Evolutionary conservation across 148 eudicot genomes (phyloP), one percentile per base, ranked within the genome.

Genomic region (Chenopodium quinoa): DNA sequence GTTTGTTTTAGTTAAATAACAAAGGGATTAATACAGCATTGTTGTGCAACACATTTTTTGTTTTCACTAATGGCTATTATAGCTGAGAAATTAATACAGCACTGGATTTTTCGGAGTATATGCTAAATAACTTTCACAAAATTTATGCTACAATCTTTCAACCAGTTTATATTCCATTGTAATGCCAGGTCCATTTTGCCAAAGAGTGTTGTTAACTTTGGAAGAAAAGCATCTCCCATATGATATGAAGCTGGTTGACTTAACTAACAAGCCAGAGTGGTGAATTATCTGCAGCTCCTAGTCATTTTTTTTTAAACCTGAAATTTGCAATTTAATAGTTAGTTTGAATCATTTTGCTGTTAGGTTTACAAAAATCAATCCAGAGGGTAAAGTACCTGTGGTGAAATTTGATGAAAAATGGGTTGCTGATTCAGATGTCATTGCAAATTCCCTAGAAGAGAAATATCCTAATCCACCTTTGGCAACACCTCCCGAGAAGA

Each of bases 361-460:
- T 75, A 93, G 99, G 99, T 90, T 95, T 85, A 86, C 91, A 60
- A 82, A 88, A 66, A 72, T 95, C 68, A 92, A 89, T 79, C 94
- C 99, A 25, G 99, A 93, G 58, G 97, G 99, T 60, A 93, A 95
- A 89, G 99, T 95, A 75, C 99, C 99, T 17, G 86, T 93, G 40
- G 54, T 93, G 52, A 95, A 95, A 84, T 88, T 95, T 65, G 97
- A 93, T 75, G 97, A 91, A 75, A 90, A 92, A 76, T 95, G 99
- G 99, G 84, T 92, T 78, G 87, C 94, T 19, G 99, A 95, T 88
- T 95, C 99, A 37, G 99, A 95, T 91, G 89, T 95, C 78, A 88
- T 95, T 75, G 87, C 97, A 27, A 90, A 89, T 78, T 80, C 84
- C 40, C 81, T 95, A 29, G 99, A 93, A 83, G 94, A 93, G 73